Percentiles rank a stretch among this genome's conserved stretches.
Evolutionary conservation across 169 alveolate genomes (phyloP).

Genomic region (Eimeria acervulina): DNA sequence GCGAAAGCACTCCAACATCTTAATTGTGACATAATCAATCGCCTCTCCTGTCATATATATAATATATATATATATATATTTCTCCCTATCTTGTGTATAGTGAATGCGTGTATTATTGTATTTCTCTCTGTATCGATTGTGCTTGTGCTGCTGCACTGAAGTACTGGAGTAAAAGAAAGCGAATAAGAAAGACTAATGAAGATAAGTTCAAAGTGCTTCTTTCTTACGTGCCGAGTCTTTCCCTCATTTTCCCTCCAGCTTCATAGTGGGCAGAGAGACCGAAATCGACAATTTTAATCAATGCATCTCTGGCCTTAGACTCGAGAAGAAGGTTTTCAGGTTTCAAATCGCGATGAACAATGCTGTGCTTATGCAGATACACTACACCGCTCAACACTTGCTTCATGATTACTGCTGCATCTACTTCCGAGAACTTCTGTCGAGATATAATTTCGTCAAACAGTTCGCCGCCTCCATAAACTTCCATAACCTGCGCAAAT

Average conservation of each 20-base stretch:
- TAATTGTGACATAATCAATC: no score
- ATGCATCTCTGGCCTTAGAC: slow-evolving; percentile 86
- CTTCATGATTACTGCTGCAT: slow-evolving; percentile 95
- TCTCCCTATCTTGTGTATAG: no score
- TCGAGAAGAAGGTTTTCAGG: slow-evolving; percentile 92
- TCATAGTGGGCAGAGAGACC: slow-evolving; percentile 91
- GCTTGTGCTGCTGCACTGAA: no score
- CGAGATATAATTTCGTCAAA: slow-evolving; percentile 95
- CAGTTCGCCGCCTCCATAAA: slow-evolving; percentile 97
- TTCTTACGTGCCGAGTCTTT: slow-evolving; percentile 92
- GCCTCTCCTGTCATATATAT: no score
- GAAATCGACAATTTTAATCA: slow-evolving; percentile 93
- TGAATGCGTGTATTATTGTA: no score
- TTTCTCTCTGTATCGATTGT: no score
- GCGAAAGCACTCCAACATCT: no score
- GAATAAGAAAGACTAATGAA: no score
- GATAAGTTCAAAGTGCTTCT: no score
- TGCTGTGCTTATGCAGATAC: slow-evolving; percentile 94
- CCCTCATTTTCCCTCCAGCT: slow-evolving; percentile 86
- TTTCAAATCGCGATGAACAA: slow-evolving; percentile 95
- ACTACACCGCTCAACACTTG: slow-evolving; percentile 95
- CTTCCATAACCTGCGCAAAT: slow-evolving; percentile 93
- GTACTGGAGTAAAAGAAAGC: no score
- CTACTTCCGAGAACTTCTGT: slow-evolving; percentile 93
- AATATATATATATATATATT: not conserved